Base-by-base conservation (phyloP, 768 basidiomycete genomes). In the Cyathus striatus region DNA sequence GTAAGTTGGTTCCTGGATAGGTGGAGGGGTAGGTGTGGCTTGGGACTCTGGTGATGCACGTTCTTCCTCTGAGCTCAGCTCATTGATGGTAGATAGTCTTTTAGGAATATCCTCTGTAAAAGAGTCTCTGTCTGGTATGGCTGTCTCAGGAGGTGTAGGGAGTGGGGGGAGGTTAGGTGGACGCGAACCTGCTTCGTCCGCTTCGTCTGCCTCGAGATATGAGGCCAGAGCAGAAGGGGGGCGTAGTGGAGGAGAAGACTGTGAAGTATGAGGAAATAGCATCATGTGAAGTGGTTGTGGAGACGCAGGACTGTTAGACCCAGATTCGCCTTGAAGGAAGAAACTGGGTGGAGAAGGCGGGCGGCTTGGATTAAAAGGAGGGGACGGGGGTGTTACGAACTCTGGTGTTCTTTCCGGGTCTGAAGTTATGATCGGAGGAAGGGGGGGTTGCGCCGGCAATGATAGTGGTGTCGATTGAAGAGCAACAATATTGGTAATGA, bases 331-430 rank as follows among this genome's bases (percentile, higher is more conserved):
- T 30, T 66, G 58, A 5, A 68, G 57, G 46, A 68, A 70, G 51
- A 64, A 61, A 42, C 66, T 69, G 13, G 68, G 68, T 12, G 68
- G 68, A 2, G 68, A 60, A 23, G 64, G 52, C 14, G 68, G 68
- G 35, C 49, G 57, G 18, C 54, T 58, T 40, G 40, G 48, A 30
- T 48, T 49, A 38, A 59, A 49, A 44, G 50, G 32, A 23, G 54
- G 49, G 5, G 59, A 23, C 49, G 32, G 35, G 13, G 34, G 51
- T 22, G 40, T 43, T 49, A 49, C 40, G 42, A 47, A 7, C n/a
- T 30, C 43, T 43, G 45, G 23, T 38, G 57, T 34, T n/a, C n/a
- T n/a, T n/a, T n/a, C n/a, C n/a, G n/a, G n/a, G n/a, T n/a, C n/a
- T n/a, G n/a, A n/a, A n/a, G n/a, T n/a, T n/a, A n/a, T n/a, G n/a